Base-by-base conservation (phyloP, 768 basidiomycete genomes). In the Neoboletus brunneissimus region DNA sequence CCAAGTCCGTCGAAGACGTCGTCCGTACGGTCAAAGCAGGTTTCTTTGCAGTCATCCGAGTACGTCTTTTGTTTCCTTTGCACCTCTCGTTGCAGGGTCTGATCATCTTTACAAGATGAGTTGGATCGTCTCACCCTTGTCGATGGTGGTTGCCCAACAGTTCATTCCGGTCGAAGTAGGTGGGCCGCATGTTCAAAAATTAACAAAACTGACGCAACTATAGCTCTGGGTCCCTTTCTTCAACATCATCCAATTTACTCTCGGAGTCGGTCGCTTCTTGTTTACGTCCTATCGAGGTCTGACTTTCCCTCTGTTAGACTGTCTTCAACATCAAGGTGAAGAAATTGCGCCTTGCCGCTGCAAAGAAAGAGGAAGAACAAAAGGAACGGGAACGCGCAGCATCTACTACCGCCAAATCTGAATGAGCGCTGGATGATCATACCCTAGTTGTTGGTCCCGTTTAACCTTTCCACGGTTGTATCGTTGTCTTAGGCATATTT, bases 161-260 rank as follows among this genome's bases (percentile, higher is more conserved):
- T 91, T 88, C 69, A 72, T 95, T 42, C 83, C 93, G 13, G 78
- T 87, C 22, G 88, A 92, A 70, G 88, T 88, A 59, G 54, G 81
- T 54, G 13, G 22, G 64, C 23, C 23, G 37, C 32, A 8, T 42
- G 46, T 18, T 32, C 38, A 35, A 48, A 38, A 23, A 15, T 10
- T 7, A 48, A 35, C 48, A 22, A 52, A 48, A 32, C 62, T 58
- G 25, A 62, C 34, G 16, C 37, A 23, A n/a, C 34, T 47, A 16
- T 60, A 91, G 88, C 78, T 92, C 43, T 93, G 92, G 91, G 88
- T 89, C 0, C 88, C 89, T 10, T 95, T 89, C 76, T 94, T 94
- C 80, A 92, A 86, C 69, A 63, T 81, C 35, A 75, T 94, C 41
- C 83, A 86, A 68, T 92, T 94, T 68, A 69, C 83, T 22, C 77